These are phyloP conservation scores for Serendipita vermifera DNA, from an alignment of 768 basidiomycete genomes.

Conservation along the genomic window DNA sequence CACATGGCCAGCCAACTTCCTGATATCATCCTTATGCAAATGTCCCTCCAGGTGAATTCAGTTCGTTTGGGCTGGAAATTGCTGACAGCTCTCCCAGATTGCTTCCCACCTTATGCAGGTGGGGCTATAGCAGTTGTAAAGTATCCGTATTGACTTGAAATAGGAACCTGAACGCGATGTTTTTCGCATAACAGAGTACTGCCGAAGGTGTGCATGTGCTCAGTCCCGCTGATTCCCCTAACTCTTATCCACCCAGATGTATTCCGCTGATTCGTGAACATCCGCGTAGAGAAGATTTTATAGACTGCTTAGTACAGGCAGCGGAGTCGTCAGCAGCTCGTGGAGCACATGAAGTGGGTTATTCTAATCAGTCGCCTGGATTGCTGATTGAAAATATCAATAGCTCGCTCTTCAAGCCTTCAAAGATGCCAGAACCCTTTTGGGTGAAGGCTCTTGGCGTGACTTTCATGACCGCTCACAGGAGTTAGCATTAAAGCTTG, in stretches of 20 bases:
- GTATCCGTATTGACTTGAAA: slow-evolving; percentile 53
- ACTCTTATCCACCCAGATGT: slow-evolving; percentile 31
- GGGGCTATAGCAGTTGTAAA: neutral
- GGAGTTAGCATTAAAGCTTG: slow-evolving; percentile 41
- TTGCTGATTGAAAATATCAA: neutral
- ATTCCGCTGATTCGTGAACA: slow-evolving; percentile 47
- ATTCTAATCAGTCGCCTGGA: neutral
- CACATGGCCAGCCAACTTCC: slow-evolving; percentile 43
- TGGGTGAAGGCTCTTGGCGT: slow-evolving; percentile 43
- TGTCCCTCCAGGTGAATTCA: slow-evolving; percentile 49
- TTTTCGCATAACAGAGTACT: slow-evolving; percentile 58
- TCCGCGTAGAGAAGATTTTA: slow-evolving; percentile 45
- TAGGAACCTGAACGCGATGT: slow-evolving; percentile 48
- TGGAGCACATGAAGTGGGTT: slow-evolving; percentile 56
- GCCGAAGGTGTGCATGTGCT: slow-evolving; percentile 36
- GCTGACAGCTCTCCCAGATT: neutral
- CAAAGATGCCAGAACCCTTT: slow-evolving; percentile 41
- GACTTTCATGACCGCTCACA: slow-evolving; percentile 37
- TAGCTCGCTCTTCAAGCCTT: slow-evolving; percentile 54
- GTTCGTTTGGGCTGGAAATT: too few relatives aligned
- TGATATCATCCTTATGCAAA: slow-evolving; percentile 40
- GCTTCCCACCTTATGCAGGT: neutral
- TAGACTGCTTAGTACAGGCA: slow-evolving; percentile 50
- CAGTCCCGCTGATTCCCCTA: neutral
- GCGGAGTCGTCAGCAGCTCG: slow-evolving; percentile 58